phyloP scores from a whole-genome alignment of 495 filamentous ascomycete genomes.

The Cercophora scortea region DNA sequence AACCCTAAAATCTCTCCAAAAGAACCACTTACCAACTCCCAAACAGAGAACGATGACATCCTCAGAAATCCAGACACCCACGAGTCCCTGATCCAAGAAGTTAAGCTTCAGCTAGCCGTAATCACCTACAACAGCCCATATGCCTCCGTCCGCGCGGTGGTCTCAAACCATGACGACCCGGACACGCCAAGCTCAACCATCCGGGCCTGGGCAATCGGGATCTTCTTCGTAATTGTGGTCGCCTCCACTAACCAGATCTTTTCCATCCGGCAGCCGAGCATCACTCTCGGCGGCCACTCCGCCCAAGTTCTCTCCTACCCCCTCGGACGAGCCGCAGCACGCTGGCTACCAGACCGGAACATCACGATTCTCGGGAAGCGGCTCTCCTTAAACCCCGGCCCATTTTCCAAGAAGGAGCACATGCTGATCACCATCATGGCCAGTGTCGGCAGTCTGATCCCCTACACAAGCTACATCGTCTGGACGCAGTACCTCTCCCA shows the following conservation, averaged over 20 bases:
- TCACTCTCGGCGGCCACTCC: conserved; percentile 24
- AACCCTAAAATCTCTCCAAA: too few relatives aligned
- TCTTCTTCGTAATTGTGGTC: conserved; percentile 27
- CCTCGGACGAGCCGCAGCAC: conserved; percentile 25
- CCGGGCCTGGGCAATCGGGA: conserved; percentile 32
- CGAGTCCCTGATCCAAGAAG: too few relatives aligned
- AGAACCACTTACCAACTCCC: too few relatives aligned
- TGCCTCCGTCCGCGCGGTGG: conserved; percentile 42
- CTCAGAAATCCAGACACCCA: too few relatives aligned
- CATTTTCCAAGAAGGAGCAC: conserved; percentile 46
- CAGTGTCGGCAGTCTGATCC: conserved; percentile 25
- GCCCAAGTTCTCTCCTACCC: conserved; percentile 36
- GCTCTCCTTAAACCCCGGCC: conserved; percentile 39
- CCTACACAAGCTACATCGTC: conserved; percentile 35
- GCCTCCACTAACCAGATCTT: conserved; percentile 38
- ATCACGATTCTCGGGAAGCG: conserved; percentile 30
- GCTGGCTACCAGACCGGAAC: conserved; percentile 26
- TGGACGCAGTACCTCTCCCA: conserved; percentile 36
- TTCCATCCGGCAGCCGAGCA: conserved; percentile 30
- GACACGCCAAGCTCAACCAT: conserved; percentile 29
- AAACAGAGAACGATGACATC: too few relatives aligned
- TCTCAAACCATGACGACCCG: conserved; percentile 39
- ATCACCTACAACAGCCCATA: conserved; percentile 31
- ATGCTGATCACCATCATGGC: conserved; percentile 44
- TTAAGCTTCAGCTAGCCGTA: too few relatives aligned